phyloP scores from a whole-genome alignment of 768 basidiomycete species.

The Tylopilus felleus region DNA sequence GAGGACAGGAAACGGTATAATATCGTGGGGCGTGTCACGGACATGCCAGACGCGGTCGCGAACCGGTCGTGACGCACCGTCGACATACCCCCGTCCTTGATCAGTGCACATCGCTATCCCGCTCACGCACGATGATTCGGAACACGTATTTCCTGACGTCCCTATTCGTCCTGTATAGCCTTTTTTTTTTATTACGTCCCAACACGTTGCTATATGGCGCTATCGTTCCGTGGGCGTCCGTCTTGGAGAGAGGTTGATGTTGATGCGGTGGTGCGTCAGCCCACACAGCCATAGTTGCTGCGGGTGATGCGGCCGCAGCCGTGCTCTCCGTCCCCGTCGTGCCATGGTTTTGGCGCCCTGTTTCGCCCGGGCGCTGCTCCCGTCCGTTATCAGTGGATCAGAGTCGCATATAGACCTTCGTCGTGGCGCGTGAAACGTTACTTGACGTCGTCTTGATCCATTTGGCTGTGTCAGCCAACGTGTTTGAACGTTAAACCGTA shows the following conservation, averaged over 20 bases:
- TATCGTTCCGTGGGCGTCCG: neutral
- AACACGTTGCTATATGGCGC: neutral
- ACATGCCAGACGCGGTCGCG: slow-evolving; percentile 42
- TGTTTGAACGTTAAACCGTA: no score
- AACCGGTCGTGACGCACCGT: neutral
- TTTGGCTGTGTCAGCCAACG: neutral
- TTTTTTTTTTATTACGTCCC: no score
- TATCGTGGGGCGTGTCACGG: slow-evolving; percentile 72
- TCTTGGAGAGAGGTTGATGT: neutral
- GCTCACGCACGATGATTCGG: no score
- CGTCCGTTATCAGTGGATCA: neutral
- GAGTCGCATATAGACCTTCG: no score
- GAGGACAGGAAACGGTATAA: slow-evolving; percentile 92
- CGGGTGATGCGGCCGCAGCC: neutral
- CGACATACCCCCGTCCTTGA: no score
- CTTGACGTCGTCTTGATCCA: neutral
- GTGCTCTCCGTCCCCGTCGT: neutral
- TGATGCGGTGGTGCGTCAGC: neutral
- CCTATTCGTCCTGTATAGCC: no score
- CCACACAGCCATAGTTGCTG: neutral
- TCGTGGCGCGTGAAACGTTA: neutral
- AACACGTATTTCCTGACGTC: no score
- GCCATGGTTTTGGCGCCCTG: neutral
- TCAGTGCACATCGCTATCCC: no score
- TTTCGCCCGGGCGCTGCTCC: neutral